A percentile compares a stretch with the other conserved stretches of the same genome.
These are phyloP conservation scores for Mortierella sp. DNA, from an alignment of 371 early-diverging fungal genomes.

Conservation along the genomic window DNA sequence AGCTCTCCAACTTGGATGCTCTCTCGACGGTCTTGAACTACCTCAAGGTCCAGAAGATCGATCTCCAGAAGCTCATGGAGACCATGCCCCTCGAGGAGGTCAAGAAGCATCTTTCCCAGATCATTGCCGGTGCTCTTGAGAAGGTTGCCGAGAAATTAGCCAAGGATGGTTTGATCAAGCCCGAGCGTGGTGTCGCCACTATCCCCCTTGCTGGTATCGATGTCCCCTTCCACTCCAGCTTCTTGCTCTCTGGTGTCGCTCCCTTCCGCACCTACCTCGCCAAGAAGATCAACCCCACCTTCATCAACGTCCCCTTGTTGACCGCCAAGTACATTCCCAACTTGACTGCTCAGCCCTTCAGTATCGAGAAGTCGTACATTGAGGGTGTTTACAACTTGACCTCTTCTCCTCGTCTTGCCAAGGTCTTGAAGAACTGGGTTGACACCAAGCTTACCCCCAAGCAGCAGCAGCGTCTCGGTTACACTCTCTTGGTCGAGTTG, in stretches of 20 bases:
- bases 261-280: conserved; percentile 93
- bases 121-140: conserved; percentile 83
- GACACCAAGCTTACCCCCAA: conserved; percentile 78
- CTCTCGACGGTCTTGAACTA: conserved; percentile 88
- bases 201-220: conserved; percentile 95
- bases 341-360: conserved; percentile 94
- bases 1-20: conserved; percentile 83
- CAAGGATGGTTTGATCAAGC: conserved; percentile 69
- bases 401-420: conserved; percentile 76
- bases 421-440: conserved; percentile 89
- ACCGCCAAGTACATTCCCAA: conserved; percentile 94
- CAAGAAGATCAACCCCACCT: conserved; percentile 83
- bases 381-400: conserved; percentile 82
- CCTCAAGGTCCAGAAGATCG: conserved; percentile 81
- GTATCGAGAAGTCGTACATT: conserved; percentile 84
- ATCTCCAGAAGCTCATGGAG: conserved; percentile 88
- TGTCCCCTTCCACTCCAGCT: conserved; percentile 97
- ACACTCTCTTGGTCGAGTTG: conserved; percentile 90
- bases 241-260: conserved; percentile 90
- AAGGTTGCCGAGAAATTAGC: conserved; percentile 78
- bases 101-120: conserved; percentile 83
- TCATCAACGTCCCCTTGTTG: conserved; percentile 84
- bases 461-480: conserved; percentile 90
- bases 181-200: conserved; percentile 93
- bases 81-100: conserved; percentile 91